These are phyloP conservation scores for Carallia pectinifolia DNA, from an alignment of 345 rosid genomes.

Conservation along the genomic window DNA sequence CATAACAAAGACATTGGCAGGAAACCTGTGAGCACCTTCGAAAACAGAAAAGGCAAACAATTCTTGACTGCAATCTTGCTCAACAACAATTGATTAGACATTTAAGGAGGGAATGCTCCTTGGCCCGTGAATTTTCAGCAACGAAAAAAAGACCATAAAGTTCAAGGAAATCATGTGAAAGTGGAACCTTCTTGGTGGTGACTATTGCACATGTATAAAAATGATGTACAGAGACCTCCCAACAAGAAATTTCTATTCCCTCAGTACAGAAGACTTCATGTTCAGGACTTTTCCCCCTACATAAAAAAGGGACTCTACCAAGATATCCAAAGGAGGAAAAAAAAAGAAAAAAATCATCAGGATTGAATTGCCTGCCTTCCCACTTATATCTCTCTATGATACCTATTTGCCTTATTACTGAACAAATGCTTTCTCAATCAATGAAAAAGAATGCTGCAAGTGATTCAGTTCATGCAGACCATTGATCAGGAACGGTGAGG, in stretches of 20 bases:
- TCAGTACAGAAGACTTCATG: constrained; percentile 9
- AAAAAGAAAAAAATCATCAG: neutral
- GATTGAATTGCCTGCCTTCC: constrained; percentile 11
- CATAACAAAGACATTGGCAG: too few relatives aligned
- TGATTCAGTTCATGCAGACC: constrained; percentile 58
- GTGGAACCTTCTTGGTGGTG: constrained; percentile 5
- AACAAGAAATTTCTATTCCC: constrained; percentile 24
- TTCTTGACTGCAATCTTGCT: too few relatives aligned
- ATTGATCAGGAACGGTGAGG: constrained; percentile 86
- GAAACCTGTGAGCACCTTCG: too few relatives aligned
- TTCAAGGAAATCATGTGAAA: neutral
- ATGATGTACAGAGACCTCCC: constrained; percentile 26
- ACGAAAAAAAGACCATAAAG: too few relatives aligned
- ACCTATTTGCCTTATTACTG: constrained; percentile 27
- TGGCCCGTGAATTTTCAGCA: too few relatives aligned
- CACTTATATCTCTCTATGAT: constrained; percentile 20
- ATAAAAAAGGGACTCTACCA: neutral
- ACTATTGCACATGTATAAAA: constrained; percentile 24
- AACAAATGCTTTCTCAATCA: constrained; percentile 37
- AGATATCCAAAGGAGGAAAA: neutral
- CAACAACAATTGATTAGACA: too few relatives aligned
- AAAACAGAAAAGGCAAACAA: too few relatives aligned
- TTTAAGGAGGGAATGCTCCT: too few relatives aligned
- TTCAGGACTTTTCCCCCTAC: constrained; percentile 21
- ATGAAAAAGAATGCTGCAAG: constrained; percentile 15